Base-by-base conservation (phyloP, 345 rosid genomes). In the Citrus sp. region DNA sequence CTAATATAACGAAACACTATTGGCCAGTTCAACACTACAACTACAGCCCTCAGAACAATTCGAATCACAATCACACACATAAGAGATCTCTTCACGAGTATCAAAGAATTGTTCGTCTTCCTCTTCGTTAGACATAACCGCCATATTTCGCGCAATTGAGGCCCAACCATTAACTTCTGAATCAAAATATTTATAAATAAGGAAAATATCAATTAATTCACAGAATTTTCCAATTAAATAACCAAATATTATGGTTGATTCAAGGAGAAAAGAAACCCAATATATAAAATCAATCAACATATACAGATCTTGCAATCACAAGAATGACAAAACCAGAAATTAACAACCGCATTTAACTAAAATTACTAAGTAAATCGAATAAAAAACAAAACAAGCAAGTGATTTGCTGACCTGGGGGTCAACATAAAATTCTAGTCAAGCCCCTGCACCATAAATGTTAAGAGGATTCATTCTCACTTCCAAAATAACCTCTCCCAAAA, bases 221-320 rank as follows among this genome's bases (percentile, higher is more conserved):
- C 16, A 59, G 72, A 55, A 55, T 24, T 79, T 59, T 58, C 73
- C 19, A 56, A 24, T 35, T 59, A 74, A 55, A 59, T 18, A 14
- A 72, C 30, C 37, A 60, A 24, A 49, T 38, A 38, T 38, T 58
- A 58, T 30, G 67, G 75, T 34, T 9, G 46, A 40, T 77, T 38
- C 27, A 28, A 13, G 59, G 24, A 18, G 73, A 54, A 30, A 59
- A 67, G 38, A 12, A 38, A 10, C 40, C 59, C 40, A 46, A 72
- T 60, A 55, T 12, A 72, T 9, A 63, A n/a, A 78, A 58, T 76
- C 77, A 24, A 67, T 62, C 64, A 19, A 35, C n/a, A 22, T 49
- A 61, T 60, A 24, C 67, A 74, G 81, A 85, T 80, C 80, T 80
- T n/a, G 19, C 1, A 66, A 28, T 38, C 68, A 70, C 60, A 70